Evolutionary conservation across 345 rosid genomes (phyloP).

Genomic region (Aquilaria yunnanensis): DNA sequence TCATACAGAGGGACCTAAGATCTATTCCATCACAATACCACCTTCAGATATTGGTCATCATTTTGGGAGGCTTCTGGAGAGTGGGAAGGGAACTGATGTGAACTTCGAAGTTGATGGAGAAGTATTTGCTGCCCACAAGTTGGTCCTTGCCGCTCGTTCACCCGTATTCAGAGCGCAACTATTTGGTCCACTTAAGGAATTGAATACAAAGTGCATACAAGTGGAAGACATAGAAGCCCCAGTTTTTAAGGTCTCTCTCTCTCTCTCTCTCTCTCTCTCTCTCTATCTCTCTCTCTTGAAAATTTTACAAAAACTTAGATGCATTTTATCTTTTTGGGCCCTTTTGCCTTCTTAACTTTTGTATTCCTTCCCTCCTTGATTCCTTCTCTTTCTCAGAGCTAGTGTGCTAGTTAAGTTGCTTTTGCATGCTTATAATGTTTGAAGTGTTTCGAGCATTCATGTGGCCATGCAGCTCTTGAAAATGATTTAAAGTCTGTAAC

Average conservation of each 20-base stretch:
- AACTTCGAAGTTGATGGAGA: conserved; percentile 51
- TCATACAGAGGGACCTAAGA: conserved; percentile 55
- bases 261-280: no score
- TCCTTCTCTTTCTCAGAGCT: no score
- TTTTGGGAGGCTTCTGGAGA: conserved; percentile 47
- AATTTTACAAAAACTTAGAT: no score
- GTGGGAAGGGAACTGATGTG: conserved; percentile 46
- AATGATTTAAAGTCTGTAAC: no score
- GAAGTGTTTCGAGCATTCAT: no score
- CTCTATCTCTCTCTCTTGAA: no score
- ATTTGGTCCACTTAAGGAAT: conserved; percentile 55
- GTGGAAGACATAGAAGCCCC: conserved; percentile 54
- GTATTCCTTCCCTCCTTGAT: no score
- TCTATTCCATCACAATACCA: conserved; percentile 42
- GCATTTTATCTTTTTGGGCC: no score
- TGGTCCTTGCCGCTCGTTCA: conserved; percentile 63
- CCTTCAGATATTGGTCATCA: conserved; percentile 45
- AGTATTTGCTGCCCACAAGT: conserved; percentile 48
- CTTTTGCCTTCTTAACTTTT: no score
- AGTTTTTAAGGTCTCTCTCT: conserved; percentile 46
- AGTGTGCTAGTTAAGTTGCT: no score
- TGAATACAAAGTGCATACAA: conserved; percentile 32
- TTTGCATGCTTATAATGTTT: no score
- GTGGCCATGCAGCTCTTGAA: no score
- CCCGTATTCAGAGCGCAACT: conserved; percentile 73